phyloP scores from a whole-genome alignment of 2,329 filamentous ascomycete genomes.

The Exophiala mesophila region DNA sequence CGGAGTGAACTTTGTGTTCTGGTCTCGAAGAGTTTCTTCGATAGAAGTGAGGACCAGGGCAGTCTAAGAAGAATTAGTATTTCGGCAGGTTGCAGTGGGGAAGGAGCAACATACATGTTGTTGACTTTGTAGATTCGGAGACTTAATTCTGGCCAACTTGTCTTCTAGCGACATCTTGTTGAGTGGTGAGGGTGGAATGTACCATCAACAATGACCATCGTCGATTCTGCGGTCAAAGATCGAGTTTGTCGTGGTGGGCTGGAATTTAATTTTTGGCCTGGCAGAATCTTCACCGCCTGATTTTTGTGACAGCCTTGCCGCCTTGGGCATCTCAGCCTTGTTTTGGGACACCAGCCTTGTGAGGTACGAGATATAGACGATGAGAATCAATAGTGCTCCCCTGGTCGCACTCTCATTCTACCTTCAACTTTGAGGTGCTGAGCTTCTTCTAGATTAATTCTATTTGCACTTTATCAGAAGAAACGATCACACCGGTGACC shows the following conservation, averaged over 20 bases:
- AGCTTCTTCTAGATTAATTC: no score
- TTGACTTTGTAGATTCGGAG: slow-evolving; percentile 91
- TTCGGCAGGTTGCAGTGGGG: slow-evolving; percentile 5
- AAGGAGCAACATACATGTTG: slow-evolving; percentile 63
- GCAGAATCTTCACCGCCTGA: slow-evolving; percentile 4
- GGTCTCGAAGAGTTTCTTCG: slow-evolving; percentile 85
- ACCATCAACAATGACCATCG: neutral
- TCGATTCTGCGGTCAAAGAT: slow-evolving; percentile 1
- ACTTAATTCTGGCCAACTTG: slow-evolving; percentile 95
- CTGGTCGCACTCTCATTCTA: no score
- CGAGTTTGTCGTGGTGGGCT: slow-evolving; percentile 2
- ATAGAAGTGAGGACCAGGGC: slow-evolving; percentile 83
- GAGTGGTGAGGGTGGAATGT: neutral
- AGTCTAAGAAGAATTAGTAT: slow-evolving; percentile 50
- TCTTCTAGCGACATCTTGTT: slow-evolving; percentile 60
- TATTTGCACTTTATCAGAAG: no score
- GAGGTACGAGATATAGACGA: neutral
- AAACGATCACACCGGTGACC: no score
- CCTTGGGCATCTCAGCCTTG: no score
- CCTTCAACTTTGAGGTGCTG: no score
- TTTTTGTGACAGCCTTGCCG: no score
- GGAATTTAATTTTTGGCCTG: neutral
- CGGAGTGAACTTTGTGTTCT: slow-evolving; percentile 74
- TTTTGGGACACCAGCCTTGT: no score
- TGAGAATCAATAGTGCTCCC: no score